Base-by-base conservation (phyloP, 441 rosid species). In the Raphanus hybrid region DNA sequence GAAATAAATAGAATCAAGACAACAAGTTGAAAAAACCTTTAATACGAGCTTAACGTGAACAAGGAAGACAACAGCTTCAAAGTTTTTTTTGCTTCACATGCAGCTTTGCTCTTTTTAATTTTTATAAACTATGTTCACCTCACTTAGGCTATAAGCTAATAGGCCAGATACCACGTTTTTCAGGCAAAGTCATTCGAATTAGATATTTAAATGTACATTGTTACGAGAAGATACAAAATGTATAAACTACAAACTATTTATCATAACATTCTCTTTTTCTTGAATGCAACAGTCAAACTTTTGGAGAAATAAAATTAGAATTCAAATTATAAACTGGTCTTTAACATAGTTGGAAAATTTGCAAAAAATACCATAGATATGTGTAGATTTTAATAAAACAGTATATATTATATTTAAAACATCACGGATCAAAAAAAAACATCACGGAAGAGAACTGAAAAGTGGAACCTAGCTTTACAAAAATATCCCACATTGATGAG, bases 11-110 rank as follows among this genome's bases (percentile, higher is more conserved):
- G 61, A 64, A 64, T 41, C 32, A 23, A 10, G 35, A 12, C 32
- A 20, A 58, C 29, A 77, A 77, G 80, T 77, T 77, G 80, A 62
- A 16, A 54, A 18, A 63, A 43, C 61, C 54, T 64, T 64, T 71
- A 77, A 32, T 64, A 57, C 26, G 80, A n/a, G 18, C 67, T 43
- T 71, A 71, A 76, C 75, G 80, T 76, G 80, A 76, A 63, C 80
- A 45, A 32, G 26, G 65, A 71, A 64, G 52, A 65, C 10, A 57
- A 77, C 67, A 71, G 67, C 62, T 77, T 71, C 80, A 57, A 59
- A 43, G 52, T 64, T 20, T 20, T 20, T 20, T 20, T 20, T 20
- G 23, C 23, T 20, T 77, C 75, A 77, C 80, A 77, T 71, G 80
- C 76, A 71, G 15, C 67, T 55, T 63, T 65, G 65, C 67, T 43